These are phyloP conservation scores for Neocucurbitaria cava DNA, from an alignment of 2,329 filamentous ascomycete species.

Conservation along the genomic window DNA sequence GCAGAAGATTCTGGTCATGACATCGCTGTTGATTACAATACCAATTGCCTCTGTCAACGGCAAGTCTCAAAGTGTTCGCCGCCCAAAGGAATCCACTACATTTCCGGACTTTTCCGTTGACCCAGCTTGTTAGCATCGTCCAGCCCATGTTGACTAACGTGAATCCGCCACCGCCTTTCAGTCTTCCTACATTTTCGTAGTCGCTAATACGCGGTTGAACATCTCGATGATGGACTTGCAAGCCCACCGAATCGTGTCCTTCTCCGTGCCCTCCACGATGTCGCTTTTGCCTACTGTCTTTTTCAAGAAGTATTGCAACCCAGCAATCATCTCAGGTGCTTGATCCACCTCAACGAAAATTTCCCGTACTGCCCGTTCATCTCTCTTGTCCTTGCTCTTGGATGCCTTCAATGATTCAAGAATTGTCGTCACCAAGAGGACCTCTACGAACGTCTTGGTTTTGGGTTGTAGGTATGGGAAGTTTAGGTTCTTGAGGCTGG, in stretches of 20 bases:
- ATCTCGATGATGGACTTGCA: constrained; percentile 49
- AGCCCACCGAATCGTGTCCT: constrained; percentile 57
- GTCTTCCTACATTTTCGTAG: constrained; percentile 49
- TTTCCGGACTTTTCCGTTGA: too few species aligned
- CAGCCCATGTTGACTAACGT: neutral
- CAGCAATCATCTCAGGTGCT: constrained; percentile 72
- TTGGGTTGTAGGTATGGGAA: constrained; percentile 78
- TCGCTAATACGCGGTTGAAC: constrained; percentile 44
- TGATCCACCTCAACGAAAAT: constrained; percentile 71
- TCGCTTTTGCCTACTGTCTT: constrained; percentile 75
- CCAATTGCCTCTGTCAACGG: neutral
- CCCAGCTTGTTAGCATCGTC: neutral
- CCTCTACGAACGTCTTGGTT: constrained; percentile 79
- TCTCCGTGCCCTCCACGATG: constrained; percentile 57
- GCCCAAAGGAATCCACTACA: neutral
- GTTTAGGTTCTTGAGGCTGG: constrained; percentile 73
- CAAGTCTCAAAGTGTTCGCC: neutral
- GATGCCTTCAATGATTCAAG: constrained; percentile 66
- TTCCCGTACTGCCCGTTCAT: constrained; percentile 67
- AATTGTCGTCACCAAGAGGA: constrained; percentile 78
- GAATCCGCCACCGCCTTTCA: constrained; percentile 5
- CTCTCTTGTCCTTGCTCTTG: constrained; percentile 53
- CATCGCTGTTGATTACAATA: neutral
- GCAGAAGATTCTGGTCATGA: neutral
- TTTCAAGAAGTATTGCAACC: constrained; percentile 80